Evolutionary conservation across 2,329 filamentous ascomycete species (phyloP).

Genomic region (Aureobasidium sp.): DNA sequence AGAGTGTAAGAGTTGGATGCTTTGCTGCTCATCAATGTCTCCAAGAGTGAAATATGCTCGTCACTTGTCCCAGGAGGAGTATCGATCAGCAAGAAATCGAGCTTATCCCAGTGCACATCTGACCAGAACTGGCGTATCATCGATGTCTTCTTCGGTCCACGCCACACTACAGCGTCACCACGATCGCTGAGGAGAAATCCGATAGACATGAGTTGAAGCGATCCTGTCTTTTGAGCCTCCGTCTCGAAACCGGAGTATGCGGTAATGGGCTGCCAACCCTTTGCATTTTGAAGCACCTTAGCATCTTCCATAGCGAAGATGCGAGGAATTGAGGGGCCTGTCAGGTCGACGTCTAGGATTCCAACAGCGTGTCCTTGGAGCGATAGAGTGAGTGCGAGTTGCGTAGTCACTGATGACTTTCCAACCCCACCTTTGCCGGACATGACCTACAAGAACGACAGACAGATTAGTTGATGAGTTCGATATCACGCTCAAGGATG

Average conservation of each 20-base stretch:
- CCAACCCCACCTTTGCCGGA: conserved; percentile 99
- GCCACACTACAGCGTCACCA: conserved; percentile 97
- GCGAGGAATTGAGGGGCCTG: conserved; percentile 94
- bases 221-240: too few relatives aligned
- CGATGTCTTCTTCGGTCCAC: conserved; percentile 98
- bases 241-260: too few relatives aligned
- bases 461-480: too few relatives aligned
- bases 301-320: conserved; percentile 91
- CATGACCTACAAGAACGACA: too few relatives aligned
- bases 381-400: conserved; percentile 90
- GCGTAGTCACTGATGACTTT: conserved; percentile 98
- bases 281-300: too few relatives aligned
- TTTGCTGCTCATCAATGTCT: too few relatives aligned
- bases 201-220: conserved; percentile 99
- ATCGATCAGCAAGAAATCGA: conserved; percentile 94
- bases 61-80: conserved; percentile 96
- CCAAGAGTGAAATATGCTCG: conserved; percentile 94
- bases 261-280: too few relatives aligned
- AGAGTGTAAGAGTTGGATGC: conserved; percentile 93
- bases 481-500: too few relatives aligned
- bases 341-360: conserved; percentile 96
- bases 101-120: conserved; percentile 97
- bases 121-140: conserved; percentile 98
- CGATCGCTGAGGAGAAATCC: conserved; percentile 97
- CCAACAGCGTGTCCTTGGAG: conserved; percentile 90